phyloP scores from a whole-genome alignment of 106 monocot genomes.

The Dendrobium chrysotoxum region DNA sequence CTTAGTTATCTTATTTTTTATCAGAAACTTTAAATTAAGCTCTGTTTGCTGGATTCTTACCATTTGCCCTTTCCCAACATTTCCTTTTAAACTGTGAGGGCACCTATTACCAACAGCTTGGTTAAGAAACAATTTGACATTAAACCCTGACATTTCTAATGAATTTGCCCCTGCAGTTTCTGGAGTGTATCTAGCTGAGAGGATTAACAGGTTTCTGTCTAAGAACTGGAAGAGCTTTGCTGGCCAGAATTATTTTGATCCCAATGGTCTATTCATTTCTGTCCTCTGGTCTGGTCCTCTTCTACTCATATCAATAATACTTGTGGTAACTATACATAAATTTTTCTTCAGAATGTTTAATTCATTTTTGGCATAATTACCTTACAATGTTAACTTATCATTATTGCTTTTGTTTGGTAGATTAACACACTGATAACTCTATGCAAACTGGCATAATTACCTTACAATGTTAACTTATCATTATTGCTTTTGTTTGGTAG shows the following conservation, averaged over 20 bases:
- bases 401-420: slow-evolving; percentile 18
- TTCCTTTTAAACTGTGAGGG: too few species aligned
- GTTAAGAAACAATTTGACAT: too few species aligned
- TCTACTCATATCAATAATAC: slow-evolving; percentile 54
- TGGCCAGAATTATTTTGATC: slow-evolving; percentile 85
- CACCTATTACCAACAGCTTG: too few species aligned
- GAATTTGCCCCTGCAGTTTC: slow-evolving; percentile 45
- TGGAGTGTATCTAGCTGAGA: slow-evolving; percentile 86
- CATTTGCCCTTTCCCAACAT: too few species aligned
- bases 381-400: too few species aligned
- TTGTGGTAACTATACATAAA: slow-evolving; percentile 47
- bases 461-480: neutral
- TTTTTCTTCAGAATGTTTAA: neutral
- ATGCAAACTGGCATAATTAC: neutral
- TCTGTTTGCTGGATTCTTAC: too few species aligned
- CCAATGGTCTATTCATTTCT: slow-evolving; percentile 80
- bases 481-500: slow-evolving; percentile 18
- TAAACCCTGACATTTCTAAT: neutral
- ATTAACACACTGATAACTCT: slow-evolving; percentile 46
- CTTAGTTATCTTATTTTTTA: too few species aligned
- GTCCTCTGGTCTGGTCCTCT: slow-evolving; percentile 90
- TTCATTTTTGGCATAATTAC: neutral
- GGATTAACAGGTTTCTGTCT: slow-evolving; percentile 56
- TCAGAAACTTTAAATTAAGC: too few species aligned
- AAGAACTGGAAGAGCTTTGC: slow-evolving; percentile 81